Percentiles rank a stretch among this genome's conserved stretches.
phyloP scores from a whole-genome alignment of 768 basidiomycete genomes.

The Dendrothele bispora region DNA sequence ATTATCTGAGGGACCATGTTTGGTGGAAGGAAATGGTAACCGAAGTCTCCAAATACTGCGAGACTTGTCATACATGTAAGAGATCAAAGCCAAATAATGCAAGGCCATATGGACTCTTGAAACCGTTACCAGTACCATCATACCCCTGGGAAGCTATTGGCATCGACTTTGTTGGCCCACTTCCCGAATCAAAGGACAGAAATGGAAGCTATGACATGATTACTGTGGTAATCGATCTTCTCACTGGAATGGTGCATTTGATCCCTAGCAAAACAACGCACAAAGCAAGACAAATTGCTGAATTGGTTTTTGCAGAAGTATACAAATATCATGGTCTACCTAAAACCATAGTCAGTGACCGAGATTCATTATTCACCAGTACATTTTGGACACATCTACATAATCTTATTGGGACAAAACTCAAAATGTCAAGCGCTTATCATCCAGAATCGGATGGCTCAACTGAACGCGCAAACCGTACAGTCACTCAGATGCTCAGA shows the following conservation, averaged over 20 bases:
- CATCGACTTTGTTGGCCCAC: slow-evolving; percentile 19
- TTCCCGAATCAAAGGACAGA: slow-evolving; percentile 12
- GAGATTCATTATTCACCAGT: slow-evolving; percentile 28
- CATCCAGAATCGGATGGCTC: slow-evolving; percentile 30
- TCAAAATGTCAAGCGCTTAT: slow-evolving; percentile 22
- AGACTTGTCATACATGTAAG: slow-evolving; percentile 16
- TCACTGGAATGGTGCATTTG: slow-evolving; percentile 23
- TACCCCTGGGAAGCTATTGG: slow-evolving; percentile 15
- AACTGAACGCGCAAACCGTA: slow-evolving; percentile 11
- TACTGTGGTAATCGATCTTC: slow-evolving; percentile 18
- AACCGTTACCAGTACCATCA: slow-evolving; percentile 2
- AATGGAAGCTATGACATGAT: slow-evolving; percentile 21
- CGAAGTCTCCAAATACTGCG: slow-evolving; percentile 23
- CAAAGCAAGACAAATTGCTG: slow-evolving; percentile 11
- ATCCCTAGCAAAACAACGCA: slow-evolving; percentile 12
- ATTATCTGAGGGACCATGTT: slow-evolving; percentile 19
- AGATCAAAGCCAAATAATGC: slow-evolving; percentile 9
- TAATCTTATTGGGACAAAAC: slow-evolving; percentile 14
- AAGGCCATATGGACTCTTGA: slow-evolving; percentile 5
- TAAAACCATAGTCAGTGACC: slow-evolving; percentile 19
- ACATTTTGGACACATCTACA: slow-evolving; percentile 19
- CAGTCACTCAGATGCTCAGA: slow-evolving; percentile 13
- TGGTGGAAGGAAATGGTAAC: slow-evolving; percentile 17
- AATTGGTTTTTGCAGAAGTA: slow-evolving; percentile 9
- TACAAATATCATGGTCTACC: slow-evolving; percentile 19